Evolutionary conservation across 2,329 filamentous ascomycete species (phyloP), one percentile per base, ranked within the genome.

Genomic region (Ophiostoma triangulosporum): DNA sequence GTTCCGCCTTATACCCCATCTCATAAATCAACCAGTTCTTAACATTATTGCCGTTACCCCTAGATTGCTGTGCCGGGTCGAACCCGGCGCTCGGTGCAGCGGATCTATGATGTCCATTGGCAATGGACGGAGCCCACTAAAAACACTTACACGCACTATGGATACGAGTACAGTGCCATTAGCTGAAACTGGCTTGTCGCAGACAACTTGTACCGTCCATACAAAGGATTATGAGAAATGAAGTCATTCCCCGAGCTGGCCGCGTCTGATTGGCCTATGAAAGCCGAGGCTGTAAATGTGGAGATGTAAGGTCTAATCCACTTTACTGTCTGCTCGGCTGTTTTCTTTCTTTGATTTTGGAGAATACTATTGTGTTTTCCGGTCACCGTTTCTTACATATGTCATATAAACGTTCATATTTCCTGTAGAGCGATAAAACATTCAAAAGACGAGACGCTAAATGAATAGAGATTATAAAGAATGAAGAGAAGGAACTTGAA

Each of bases 1-100:
- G 38, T 20, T 43, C 38, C 38, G 38, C 38, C 38, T 14, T 24
- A 43, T 43, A 43, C 38, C 5, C 35, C 12, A 12, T 20, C 35
- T 3, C 17, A 9, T 11, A 38, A 22, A 38, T 9, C 6, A 1
- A 38, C 8, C 24, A 12, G 38, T n/a, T n/a, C n/a, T 11, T 24
- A 4, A 12, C 11, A 24, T 43, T 43, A 20, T 7, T 12, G 38
- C 29, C 15, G n/a, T 43, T 43, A 20, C 38, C 38, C 38, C 31
- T 36, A 43, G 5, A 22, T 22, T 29, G 27, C n/a, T 46, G 43
- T 46, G 43, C 43, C 43, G 43, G 27, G 31, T 32, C 36, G 26
- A 55, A 50, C 54, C 53, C 52, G 36, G 32, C 11, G 22, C 48
- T 58, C 57, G 57, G 57, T 49, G 57, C 55, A 58, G 57, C 57